phyloP scores from a whole-genome alignment of 83 land plant genomes.

The Picea engelmannii region DNA sequence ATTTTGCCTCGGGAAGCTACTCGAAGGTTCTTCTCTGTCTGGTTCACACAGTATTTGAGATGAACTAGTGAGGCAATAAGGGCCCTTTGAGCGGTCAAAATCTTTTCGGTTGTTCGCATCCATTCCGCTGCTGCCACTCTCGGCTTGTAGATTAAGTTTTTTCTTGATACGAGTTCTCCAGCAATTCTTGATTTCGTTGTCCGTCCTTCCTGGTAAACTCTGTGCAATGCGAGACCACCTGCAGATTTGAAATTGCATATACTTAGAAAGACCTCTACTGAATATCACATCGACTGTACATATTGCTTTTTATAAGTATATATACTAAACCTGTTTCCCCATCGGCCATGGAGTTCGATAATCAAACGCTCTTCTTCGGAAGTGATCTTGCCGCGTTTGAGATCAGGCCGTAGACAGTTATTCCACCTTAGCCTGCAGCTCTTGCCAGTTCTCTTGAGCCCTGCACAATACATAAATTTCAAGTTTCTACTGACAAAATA shows the following conservation, averaged over 20 bases:
- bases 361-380: constrained; percentile 61
- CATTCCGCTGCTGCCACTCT: neutral
- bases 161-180: constrained; percentile 4
- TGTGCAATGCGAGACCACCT: constrained; percentile 12
- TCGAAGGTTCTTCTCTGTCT: neutral
- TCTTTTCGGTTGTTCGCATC: neutral
- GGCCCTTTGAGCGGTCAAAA: neutral
- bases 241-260: no score
- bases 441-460: constrained; percentile 66
- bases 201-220: constrained; percentile 10
- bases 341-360: constrained; percentile 59
- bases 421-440: constrained; percentile 75
- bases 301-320: no score
- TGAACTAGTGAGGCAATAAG: neutral
- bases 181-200: neutral
- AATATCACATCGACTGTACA: no score
- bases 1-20: neutral
- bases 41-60: neutral
- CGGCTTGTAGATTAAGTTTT: neutral
- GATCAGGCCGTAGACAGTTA: constrained; percentile 64
- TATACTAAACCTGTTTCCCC: constrained; percentile 83
- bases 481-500: no score
- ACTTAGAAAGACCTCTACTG: no score
- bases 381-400: constrained; percentile 61
- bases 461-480: constrained; percentile 18